These are phyloP conservation scores for Neocallimastix lanati DNA, from an alignment of 192 early-diverging fungal species.

Conservation along the genomic window DNA sequence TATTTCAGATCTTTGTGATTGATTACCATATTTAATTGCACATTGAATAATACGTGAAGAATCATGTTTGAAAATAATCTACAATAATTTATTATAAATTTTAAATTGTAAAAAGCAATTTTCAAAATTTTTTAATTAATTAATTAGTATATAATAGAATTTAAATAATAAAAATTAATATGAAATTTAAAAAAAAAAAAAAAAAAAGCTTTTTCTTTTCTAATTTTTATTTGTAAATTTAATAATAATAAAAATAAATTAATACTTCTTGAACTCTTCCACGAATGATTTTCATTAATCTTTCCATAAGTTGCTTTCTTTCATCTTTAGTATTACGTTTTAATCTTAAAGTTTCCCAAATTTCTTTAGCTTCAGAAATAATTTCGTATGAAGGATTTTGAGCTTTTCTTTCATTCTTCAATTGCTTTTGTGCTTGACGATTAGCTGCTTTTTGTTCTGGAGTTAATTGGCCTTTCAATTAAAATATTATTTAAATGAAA, in stretches of 20 bases:
- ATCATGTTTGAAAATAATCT: constrained; percentile 86
- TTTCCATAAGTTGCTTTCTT: constrained; percentile 42
- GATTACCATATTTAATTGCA: constrained; percentile 72
- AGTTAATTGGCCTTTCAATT: not conserved
- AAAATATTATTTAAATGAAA: not conserved
- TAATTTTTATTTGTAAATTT: too few species aligned
- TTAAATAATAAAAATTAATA: too few species aligned
- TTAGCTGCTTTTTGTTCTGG: not conserved
- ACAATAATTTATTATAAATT: too few species aligned
- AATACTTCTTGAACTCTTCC: constrained; percentile 59
- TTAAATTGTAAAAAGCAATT: too few species aligned
- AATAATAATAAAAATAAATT: too few species aligned
- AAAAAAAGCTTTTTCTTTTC: too few species aligned
- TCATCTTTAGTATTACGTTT: constrained; percentile 44
- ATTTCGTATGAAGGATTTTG: constrained; percentile 49
- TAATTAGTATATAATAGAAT: too few species aligned
- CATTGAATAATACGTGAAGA: constrained; percentile 82
- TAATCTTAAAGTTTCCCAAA: constrained; percentile 73
- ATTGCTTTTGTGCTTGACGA: constrained; percentile 19
- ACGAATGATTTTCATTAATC: constrained; percentile 61
- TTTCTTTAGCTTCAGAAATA: constrained; percentile 48
- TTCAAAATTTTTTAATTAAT: too few species aligned
- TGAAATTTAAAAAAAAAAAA: too few species aligned
- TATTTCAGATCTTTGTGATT: constrained; percentile 53
- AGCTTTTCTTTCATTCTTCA: constrained; percentile 35